Percentiles rank a stretch among this genome's conserved stretches.
Evolutionary conservation across 345 rosid genomes (phyloP).

Genomic region (Hypericum androsaemum): DNA sequence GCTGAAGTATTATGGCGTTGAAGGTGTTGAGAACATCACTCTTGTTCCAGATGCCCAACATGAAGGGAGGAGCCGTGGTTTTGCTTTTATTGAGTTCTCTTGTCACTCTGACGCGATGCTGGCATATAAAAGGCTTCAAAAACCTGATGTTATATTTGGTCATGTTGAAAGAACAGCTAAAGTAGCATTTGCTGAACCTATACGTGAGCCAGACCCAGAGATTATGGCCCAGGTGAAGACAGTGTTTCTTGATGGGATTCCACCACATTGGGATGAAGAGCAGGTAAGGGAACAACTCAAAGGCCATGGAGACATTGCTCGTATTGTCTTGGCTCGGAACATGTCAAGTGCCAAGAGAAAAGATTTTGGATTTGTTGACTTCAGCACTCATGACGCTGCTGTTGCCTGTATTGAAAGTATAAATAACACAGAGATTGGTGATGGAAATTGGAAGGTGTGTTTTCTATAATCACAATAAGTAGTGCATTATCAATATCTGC

Average conservation of each 20-base stretch:
- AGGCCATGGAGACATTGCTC: slow-evolving; percentile 36
- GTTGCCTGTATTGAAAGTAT: slow-evolving; percentile 41
- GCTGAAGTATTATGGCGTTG: slow-evolving; percentile 45
- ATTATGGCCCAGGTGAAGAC: slow-evolving; percentile 60
- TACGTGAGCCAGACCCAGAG: slow-evolving; percentile 56
- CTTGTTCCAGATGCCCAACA: slow-evolving; percentile 49
- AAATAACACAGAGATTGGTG: slow-evolving; percentile 28
- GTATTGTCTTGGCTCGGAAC: slow-evolving; percentile 46
- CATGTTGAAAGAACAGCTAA: slow-evolving; percentile 58
- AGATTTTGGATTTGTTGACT: slow-evolving; percentile 55
- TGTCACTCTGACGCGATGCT: slow-evolving; percentile 56
- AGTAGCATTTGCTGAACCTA: slow-evolving; percentile 62
- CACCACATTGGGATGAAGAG: slow-evolving; percentile 55
- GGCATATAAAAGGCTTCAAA: slow-evolving; percentile 57
- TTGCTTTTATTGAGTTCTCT: slow-evolving; percentile 56
- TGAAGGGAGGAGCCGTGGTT: slow-evolving; percentile 61
- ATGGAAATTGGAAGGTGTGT: slow-evolving; percentile 38
- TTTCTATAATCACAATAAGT: slow-evolving; percentile 7
- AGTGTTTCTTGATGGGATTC: slow-evolving; percentile 55
- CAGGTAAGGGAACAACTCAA: slow-evolving; percentile 31
- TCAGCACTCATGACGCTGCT: slow-evolving; percentile 48
- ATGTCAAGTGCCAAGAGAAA: slow-evolving; percentile 59
- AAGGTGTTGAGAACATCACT: slow-evolving; percentile 43
- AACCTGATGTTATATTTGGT: slow-evolving; percentile 57
- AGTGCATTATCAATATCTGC: not conserved